Evolutionary conservation across 495 filamentous ascomycete species (phyloP).

Genomic region (Daldinia grandis): DNA sequence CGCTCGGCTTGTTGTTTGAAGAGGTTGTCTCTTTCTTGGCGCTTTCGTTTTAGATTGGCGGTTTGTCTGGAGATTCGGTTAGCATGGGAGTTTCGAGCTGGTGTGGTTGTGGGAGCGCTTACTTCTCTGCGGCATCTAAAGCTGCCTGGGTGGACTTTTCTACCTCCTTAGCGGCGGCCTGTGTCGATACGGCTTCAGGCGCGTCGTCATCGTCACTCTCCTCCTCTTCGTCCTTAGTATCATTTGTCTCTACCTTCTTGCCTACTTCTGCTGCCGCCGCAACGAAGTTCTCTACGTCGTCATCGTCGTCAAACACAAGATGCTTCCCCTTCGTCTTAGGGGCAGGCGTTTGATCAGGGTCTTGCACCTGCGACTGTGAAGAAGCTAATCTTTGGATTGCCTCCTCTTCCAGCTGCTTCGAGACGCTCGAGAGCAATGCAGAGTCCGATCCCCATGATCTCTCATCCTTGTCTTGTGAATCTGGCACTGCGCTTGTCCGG

Average conservation of each 20-base stretch:
- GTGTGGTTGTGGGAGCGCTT: conserved; percentile 7
- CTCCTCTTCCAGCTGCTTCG: conserved; percentile 44
- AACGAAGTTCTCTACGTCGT: conserved; percentile 47
- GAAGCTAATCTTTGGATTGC: conserved; percentile 36
- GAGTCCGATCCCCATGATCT: conserved; percentile 10
- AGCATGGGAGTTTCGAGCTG: background rate
- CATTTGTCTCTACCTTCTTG: conserved; percentile 9
- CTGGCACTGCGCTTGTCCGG: conserved; percentile 12
- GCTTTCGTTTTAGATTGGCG: conserved; percentile 53
- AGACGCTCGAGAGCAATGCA: conserved; percentile 36
- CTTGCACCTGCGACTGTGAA: conserved; percentile 31
- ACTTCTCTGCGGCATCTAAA: conserved; percentile 54
- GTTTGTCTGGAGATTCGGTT: conserved; percentile 46
- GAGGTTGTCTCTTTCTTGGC: conserved; percentile 56
- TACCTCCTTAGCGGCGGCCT: conserved; percentile 47
- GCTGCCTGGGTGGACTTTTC: conserved; percentile 49
- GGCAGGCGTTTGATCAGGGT: conserved; percentile 20
- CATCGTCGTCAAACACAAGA: conserved; percentile 46
- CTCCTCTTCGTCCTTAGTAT: conserved; percentile 40
- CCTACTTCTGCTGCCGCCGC: conserved; percentile 26
- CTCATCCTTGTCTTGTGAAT: conserved; percentile 28
- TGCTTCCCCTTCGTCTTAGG: conserved; percentile 41
- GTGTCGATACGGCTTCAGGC: conserved; percentile 56
- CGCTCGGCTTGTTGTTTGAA: conserved; percentile 57
- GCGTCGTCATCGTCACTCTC: conserved; percentile 54